These are phyloP conservation scores for Plasmodium malariae DNA, from an alignment of 169 alveolate genomes.

Conservation along the genomic window DNA sequence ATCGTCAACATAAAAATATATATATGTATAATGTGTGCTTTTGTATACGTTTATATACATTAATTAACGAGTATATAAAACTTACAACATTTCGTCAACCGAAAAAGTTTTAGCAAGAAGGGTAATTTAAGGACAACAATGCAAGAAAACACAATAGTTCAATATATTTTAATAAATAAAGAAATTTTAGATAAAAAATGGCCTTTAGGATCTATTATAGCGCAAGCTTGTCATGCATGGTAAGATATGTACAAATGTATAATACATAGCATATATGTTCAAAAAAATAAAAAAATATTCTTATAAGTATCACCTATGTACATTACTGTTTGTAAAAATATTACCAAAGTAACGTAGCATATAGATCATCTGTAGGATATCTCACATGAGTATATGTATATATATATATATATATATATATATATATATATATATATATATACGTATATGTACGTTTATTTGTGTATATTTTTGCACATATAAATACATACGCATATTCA, in stretches of 20 bases:
- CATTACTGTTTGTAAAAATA: background rate
- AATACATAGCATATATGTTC: background rate
- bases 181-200: conserved; percentile 80
- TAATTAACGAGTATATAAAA: too few relatives aligned
- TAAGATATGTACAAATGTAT: conserved; percentile 29
- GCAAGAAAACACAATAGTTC: conserved; percentile 63
- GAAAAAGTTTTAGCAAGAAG: background rate
- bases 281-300: too few relatives aligned
- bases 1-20: too few relatives aligned
- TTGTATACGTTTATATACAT: too few relatives aligned
- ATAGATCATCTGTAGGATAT: background rate
- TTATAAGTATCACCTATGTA: background rate
- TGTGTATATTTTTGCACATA: background rate
- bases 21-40: too few relatives aligned
- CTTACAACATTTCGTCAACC: background rate
- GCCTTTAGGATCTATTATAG: conserved; percentile 81
- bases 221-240: conserved; percentile 85
- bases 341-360: background rate
- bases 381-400: background rate
- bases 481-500: background rate
- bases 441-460: background rate
- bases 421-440: background rate
- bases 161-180: conserved; percentile 64
- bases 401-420: conserved; percentile 3
- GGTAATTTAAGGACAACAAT: background rate